phyloP scores from a whole-genome alignment of 2,329 filamentous ascomycete species.

The Rhynchosporium agropyri region DNA sequence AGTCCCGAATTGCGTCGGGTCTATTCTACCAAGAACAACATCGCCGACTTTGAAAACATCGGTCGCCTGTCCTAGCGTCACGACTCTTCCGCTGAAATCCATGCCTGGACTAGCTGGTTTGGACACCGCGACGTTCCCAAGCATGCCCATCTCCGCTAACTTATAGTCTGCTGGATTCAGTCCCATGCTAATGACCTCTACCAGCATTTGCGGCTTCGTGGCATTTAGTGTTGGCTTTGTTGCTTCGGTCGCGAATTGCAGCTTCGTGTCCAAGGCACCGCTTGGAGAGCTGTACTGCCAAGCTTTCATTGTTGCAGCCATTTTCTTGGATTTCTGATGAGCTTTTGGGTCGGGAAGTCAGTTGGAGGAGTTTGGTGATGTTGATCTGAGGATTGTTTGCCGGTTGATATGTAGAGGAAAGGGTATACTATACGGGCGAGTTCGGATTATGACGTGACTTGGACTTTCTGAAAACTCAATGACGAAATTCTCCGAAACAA shows the following conservation, averaged over 20 bases:
- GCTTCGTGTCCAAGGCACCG: slow-evolving; percentile 4
- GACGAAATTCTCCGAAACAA: background rate
- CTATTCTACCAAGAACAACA: slow-evolving; percentile 44
- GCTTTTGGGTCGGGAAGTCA: background rate
- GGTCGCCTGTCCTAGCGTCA: slow-evolving; percentile 12
- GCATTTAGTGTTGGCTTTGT: slow-evolving; percentile 11
- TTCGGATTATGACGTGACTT: background rate
- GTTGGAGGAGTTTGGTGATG: background rate
- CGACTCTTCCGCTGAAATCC: slow-evolving; percentile 31
- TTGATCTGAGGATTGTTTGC: background rate
- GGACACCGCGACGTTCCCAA: slow-evolving; percentile 45
- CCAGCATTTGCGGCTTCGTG: slow-evolving; percentile 20
- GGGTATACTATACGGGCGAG: background rate
- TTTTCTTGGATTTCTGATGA: background rate
- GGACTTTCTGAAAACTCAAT: background rate
- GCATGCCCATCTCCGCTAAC: slow-evolving; percentile 53
- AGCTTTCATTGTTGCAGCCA: slow-evolving; percentile 16
- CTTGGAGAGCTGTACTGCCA: slow-evolving; percentile 19
- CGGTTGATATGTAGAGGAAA: background rate
- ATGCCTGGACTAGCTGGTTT: slow-evolving; percentile 48
- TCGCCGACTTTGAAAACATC: slow-evolving; percentile 25
- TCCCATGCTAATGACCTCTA: slow-evolving; percentile 24
- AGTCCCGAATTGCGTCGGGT: slow-evolving; percentile 18
- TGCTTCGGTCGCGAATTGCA: background rate
- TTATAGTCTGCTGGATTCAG: slow-evolving; percentile 58